Evolutionary conservation across 805 yeast genomes (phyloP), one percentile per base, ranked within the genome.

Genomic region (Hanseniaspora nectarophila): DNA sequence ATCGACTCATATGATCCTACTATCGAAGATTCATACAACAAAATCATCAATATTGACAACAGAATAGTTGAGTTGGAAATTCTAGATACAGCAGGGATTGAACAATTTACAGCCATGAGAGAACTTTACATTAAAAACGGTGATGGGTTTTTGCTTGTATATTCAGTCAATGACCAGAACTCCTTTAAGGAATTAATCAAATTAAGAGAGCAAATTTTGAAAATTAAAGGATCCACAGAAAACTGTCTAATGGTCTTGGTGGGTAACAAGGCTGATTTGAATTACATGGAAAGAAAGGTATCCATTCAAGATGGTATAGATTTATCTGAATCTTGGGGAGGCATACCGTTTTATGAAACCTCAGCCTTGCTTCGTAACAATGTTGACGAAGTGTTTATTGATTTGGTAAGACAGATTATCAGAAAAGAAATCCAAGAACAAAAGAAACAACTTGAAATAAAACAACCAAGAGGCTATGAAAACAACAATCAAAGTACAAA

Each of bases 1-100:
- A 78, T 86, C 52, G 97, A 90, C 61, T 76, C 87, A 34, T 90
- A 90, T 68, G 97, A 90, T 62, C 97, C 98, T 8, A 92, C 98
- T 8, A 92, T 90, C 57, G 98, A 90, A 64, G 97, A 90, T 63
- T 86, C 96, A 0, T 92, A 90, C 67, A 73, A 95, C 44, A 89
- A 87, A 63, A 89, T 85, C 58, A 79, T 87, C 54, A 88, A 82
- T 60, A 81, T 90, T 33, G 96, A 90, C 65, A 94, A 88, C 32
- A 77, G 90, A 58, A 81, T 86, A 4, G 85, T 92, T 62, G 85
- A 84, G 57, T 71, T 90, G 59, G 96, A 90, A 67, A 81, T 84
- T 51, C 70, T 89, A 55, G 98, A 92, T 62, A 87, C 96, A 2
- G 95, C 95, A 1, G 97, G 96, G 43, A 82, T 82, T 55, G 95